These are phyloP conservation scores for Metschnikowia cerradonensis DNA, from an alignment of 805 yeast genomes.

Conservation along the genomic window DNA sequence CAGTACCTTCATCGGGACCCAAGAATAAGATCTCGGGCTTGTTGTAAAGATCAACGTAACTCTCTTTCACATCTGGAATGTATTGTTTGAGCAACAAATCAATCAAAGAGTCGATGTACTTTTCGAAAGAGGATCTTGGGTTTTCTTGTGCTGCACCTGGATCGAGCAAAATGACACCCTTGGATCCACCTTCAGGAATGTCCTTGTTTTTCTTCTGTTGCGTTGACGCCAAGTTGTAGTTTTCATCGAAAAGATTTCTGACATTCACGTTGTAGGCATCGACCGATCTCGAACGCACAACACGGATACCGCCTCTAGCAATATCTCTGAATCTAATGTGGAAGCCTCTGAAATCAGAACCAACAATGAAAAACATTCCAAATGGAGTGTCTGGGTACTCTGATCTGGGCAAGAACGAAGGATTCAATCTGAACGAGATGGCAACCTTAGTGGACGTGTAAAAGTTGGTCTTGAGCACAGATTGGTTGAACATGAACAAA, in stretches of 20 bases:
- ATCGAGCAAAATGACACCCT: conserved; percentile 89
- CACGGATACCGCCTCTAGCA: conserved; percentile 97
- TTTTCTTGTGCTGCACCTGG: conserved; percentile 72
- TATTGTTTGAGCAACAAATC: conserved; percentile 73
- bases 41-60: conserved; percentile 77
- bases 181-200: conserved; percentile 98
- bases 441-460: conserved; percentile 94
- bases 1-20: conserved; percentile 99
- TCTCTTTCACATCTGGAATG: conserved; percentile 74
- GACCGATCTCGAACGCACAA: conserved; percentile 78
- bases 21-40: conserved; percentile 87
- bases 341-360: conserved; percentile 95
- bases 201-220: conserved; percentile 97
- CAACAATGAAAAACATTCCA: conserved; percentile 94
- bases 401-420: conserved; percentile 72
- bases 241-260: conserved; percentile 90
- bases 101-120: conserved; percentile 86
- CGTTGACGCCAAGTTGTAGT: conserved; percentile 90
- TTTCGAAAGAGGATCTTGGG: conserved; percentile 82
- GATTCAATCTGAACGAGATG: conserved; percentile 84
- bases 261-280: conserved; percentile 85
- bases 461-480: conserved; percentile 89
- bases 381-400: conserved; percentile 93
- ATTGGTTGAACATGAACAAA: conserved; percentile 76
- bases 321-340: conserved; percentile 95